These are phyloP conservation scores for Chytriomyces sp. DNA, from an alignment of 192 early-diverging fungal species.

Conservation along the genomic window DNA sequence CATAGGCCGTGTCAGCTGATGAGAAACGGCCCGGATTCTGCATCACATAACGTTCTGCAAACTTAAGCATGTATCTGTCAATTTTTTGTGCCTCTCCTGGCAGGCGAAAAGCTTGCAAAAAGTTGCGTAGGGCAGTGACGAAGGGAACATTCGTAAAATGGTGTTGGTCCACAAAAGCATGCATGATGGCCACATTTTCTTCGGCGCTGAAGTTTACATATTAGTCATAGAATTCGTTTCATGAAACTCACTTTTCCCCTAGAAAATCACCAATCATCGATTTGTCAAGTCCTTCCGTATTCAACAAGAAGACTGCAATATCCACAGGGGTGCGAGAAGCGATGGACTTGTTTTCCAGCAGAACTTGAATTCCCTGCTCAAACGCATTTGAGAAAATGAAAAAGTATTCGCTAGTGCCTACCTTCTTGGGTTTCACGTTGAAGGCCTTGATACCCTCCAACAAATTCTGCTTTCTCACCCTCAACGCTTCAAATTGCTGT, in stretches of 20 bases:
- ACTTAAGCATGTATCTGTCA: constrained; percentile 87
- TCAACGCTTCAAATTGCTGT: constrained; percentile 73
- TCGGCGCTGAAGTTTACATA: constrained; percentile 6
- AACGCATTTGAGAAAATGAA: constrained; percentile 32
- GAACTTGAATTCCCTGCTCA: constrained; percentile 55
- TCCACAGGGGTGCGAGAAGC: constrained; percentile 41
- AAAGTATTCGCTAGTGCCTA: constrained; percentile 47
- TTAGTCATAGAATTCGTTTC: not conserved
- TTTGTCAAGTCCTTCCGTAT: constrained; percentile 74
- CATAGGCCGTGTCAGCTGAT: constrained; percentile 77
- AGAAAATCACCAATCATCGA: constrained; percentile 75
- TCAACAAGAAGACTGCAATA: constrained; percentile 72
- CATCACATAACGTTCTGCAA: constrained; percentile 79
- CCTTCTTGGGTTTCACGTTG: constrained; percentile 84
- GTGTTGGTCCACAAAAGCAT: constrained; percentile 89
- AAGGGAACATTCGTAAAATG: constrained; percentile 74
- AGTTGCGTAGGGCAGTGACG: constrained; percentile 84
- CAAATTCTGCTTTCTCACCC: constrained; percentile 80
- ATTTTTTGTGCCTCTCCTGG: constrained; percentile 99
- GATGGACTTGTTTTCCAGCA: constrained; percentile 6
- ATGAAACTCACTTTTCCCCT: constrained; percentile 70
- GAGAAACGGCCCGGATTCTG: constrained; percentile 78
- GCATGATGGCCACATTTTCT: constrained; percentile 93
- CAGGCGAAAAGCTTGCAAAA: constrained; percentile 88
- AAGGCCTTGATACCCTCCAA: constrained; percentile 77